These are phyloP conservation scores for Phyllosticta ampelicida DNA, from an alignment of 2,329 filamentous ascomycete species.

Conservation along the genomic window DNA sequence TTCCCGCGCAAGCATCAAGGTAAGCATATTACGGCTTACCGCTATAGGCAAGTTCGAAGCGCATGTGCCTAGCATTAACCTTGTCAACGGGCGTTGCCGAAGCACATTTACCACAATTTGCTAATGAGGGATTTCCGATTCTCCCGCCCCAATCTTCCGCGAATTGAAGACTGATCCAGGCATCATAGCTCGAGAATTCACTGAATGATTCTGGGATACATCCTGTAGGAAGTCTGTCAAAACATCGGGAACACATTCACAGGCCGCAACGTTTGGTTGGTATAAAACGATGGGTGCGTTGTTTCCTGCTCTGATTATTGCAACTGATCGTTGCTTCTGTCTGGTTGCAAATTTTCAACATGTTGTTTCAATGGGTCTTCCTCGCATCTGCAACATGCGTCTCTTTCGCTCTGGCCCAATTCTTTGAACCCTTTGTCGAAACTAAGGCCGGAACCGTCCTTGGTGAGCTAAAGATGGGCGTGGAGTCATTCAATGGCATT, in stretches of 20 bases:
- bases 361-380: neutral
- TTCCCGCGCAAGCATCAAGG: neutral
- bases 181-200: neutral
- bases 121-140: no score
- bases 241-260: neutral
- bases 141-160: neutral
- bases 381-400: neutral
- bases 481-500: constrained; percentile 41
- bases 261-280: neutral
- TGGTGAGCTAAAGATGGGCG: constrained; percentile 34
- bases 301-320: neutral
- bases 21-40: neutral
- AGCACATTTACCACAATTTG: neutral
- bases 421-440: constrained; percentile 38
- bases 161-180: neutral
- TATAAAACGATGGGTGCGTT: neutral
- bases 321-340: neutral
- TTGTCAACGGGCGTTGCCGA: neutral
- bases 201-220: neutral
- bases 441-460: constrained; percentile 48
- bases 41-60: neutral
- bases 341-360: neutral
- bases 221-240: neutral
- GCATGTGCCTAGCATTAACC: neutral
- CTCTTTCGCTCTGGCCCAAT: neutral